Conservation (phyloP, 305 asterid species). For the Fraxinus xanthoxyloides region DNA sequence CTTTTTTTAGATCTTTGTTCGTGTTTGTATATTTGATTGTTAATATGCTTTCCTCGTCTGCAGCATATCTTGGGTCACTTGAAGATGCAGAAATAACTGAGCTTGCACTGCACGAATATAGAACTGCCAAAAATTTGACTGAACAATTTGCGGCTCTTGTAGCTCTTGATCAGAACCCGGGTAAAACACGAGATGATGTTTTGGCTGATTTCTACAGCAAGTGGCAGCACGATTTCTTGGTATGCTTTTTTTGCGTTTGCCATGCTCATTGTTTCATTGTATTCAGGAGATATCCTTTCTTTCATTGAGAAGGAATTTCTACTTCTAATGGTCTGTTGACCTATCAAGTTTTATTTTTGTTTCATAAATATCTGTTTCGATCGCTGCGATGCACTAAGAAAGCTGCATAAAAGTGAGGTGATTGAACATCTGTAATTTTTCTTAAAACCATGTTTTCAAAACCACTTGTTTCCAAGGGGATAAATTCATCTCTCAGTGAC, state of each 20-base stretch:
- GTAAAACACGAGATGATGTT: slow-evolving; percentile 71
- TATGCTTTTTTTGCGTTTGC: slow-evolving; percentile 29
- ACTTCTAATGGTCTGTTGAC: not conserved
- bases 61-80: slow-evolving; percentile 88
- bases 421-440: not conserved
- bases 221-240: slow-evolving; percentile 94
- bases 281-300: not conserved
- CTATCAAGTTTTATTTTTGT: not conserved
- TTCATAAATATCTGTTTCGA: not conserved
- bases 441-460: not conserved
- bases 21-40: not conserved
- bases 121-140: slow-evolving; percentile 78
- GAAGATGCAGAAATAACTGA: slow-evolving; percentile 64
- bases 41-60: slow-evolving; percentile 18
- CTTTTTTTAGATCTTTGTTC: not conserved
- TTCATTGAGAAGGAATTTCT: not conserved
- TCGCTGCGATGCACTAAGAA: not conserved
- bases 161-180: slow-evolving; percentile 85
- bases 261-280: slow-evolving; percentile 1
- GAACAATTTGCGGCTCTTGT: slow-evolving; percentile 83
- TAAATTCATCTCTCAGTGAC: not conserved
- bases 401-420: not conserved
- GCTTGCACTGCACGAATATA: slow-evolving; percentile 76
- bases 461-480: not conserved
- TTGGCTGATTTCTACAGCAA: slow-evolving; percentile 82